Conservation (phyloP, 345 rosid species). For the Brassica rapa region DNA sequence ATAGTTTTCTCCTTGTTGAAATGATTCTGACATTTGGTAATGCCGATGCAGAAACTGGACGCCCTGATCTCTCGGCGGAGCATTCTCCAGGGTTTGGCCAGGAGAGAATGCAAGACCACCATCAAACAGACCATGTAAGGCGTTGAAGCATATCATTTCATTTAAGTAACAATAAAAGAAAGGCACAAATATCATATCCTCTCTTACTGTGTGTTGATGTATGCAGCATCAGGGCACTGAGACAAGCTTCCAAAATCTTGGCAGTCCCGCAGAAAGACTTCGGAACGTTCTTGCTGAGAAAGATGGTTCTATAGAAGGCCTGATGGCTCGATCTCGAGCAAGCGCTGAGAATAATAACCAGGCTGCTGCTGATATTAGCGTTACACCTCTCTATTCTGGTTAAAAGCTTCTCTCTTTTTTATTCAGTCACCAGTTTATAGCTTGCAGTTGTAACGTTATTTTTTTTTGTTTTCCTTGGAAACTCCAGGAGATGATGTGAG, state of each 20-base stretch:
- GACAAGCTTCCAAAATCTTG: slow-evolving; percentile 46
- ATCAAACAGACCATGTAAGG: slow-evolving; percentile 55
- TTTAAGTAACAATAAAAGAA: slow-evolving; percentile 14
- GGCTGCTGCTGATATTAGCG: slow-evolving; percentile 42
- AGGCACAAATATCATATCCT: not conserved
- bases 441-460: slow-evolving; percentile 4
- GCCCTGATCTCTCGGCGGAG: slow-evolving; percentile 47
- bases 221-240: slow-evolving; percentile 56
- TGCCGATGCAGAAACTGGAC: slow-evolving; percentile 54
- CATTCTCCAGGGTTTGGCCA: slow-evolving; percentile 52
- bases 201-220: slow-evolving; percentile 40
- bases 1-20: slow-evolving; percentile 23
- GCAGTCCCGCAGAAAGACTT: slow-evolving; percentile 53
- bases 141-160: slow-evolving; percentile 15
- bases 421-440: slow-evolving; percentile 9
- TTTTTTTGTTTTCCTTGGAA: slow-evolving; percentile 12
- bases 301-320: slow-evolving; percentile 37
- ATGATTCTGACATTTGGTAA: slow-evolving; percentile 20
- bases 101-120: slow-evolving; percentile 42
- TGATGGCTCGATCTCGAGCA: slow-evolving; percentile 44
- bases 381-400: slow-evolving; percentile 71
- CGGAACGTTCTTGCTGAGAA: slow-evolving; percentile 32
- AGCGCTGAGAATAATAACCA: slow-evolving; percentile 42
- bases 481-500: slow-evolving; percentile 58
- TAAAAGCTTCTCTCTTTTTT: slow-evolving; percentile 26